phyloP scores from a whole-genome alignment of 805 yeast genomes.

The Lipomyces oligophaga region DNA sequence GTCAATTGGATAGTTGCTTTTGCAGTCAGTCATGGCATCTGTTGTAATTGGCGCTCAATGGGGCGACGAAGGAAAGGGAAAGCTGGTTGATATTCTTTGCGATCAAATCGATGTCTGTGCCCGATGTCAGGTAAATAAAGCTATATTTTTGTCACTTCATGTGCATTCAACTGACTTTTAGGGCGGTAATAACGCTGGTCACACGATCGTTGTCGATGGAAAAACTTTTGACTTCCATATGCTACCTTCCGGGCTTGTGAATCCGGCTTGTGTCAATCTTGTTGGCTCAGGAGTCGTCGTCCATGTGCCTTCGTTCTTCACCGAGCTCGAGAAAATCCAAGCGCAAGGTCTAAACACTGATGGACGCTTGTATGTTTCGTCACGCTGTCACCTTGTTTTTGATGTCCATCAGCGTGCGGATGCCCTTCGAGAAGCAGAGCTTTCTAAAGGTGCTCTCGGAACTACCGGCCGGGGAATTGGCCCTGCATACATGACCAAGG shows the following conservation, averaged over 20 bases:
- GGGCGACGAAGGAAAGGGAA: constrained; percentile 99
- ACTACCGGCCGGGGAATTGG: constrained; percentile 99
- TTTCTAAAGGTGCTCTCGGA: constrained; percentile 79
- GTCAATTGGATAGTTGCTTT: too few species aligned
- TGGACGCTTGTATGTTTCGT: constrained; percentile 78
- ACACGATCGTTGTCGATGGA: constrained; percentile 88
- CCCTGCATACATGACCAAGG: constrained; percentile 95
- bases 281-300: constrained; percentile 96
- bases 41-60: constrained; percentile 98
- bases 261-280: constrained; percentile 82
- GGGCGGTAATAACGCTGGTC: constrained; percentile 99
- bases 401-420: constrained; percentile 98
- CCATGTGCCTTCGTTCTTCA: constrained; percentile 88
- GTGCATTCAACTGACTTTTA: neutral
- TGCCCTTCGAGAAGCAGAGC: constrained; percentile 89
- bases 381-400: constrained; percentile 93
- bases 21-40: constrained; percentile 45
- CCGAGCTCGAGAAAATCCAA: constrained; percentile 77
- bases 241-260: constrained; percentile 97
- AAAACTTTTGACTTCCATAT: constrained; percentile 95
- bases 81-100: constrained; percentile 90
- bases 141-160: neutral
- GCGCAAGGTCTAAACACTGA: constrained; percentile 62
- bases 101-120: constrained; percentile 96
- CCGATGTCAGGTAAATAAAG: constrained; percentile 55